Evolutionary conservation across 768 basidiomycete species (phyloP), one percentile per base, ranked within the genome.

Genomic region (Lanmaoa rubissima): DNA sequence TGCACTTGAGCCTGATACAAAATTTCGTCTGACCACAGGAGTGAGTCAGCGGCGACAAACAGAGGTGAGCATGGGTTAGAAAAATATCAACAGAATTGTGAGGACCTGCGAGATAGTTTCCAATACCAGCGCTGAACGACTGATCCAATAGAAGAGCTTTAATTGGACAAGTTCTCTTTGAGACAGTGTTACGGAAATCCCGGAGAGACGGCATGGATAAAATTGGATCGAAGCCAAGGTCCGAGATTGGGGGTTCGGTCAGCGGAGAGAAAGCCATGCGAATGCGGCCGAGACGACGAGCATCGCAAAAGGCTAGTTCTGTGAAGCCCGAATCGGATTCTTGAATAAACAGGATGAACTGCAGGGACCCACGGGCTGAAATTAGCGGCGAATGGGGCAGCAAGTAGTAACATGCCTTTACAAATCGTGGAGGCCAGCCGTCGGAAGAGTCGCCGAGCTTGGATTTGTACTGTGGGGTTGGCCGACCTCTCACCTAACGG

Each of bases 141-240:
- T 92, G 89, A 68, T 92, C 85, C 41, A 91, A 77, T 14, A 92
- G 75, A n/a, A 92, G 75, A 1, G 86, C 84, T 64, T 91, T 92
- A 54, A 88, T 78, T 4, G 89, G 84, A 54, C 85, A 86, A 5
- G 78, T 72, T 52, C 86, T 79, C 61, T 80, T 86, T 24, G 69
- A 67, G 31, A 88, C 75, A 17, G 75, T 59, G 0, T 65, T 52
- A 45, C 72, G 68, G 68, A 89, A 90, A 35, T 80, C 75, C 8
- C 75, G 75, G 1, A 86, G 61, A 31, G 76, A 55, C 8, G 86
- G 87, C 83, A 88, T 88, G 38, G 75, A 81, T 42, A 89, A 73
- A 43, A 90, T 81, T 11, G 90, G 90, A 68, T 92, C 90, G 65
- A 91, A 90, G 4, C 90, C 89, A 6, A 91, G 78, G 14, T 75